phyloP scores from a whole-genome alignment of 768 basidiomycete genomes.

The Suillus sp. region DNA sequence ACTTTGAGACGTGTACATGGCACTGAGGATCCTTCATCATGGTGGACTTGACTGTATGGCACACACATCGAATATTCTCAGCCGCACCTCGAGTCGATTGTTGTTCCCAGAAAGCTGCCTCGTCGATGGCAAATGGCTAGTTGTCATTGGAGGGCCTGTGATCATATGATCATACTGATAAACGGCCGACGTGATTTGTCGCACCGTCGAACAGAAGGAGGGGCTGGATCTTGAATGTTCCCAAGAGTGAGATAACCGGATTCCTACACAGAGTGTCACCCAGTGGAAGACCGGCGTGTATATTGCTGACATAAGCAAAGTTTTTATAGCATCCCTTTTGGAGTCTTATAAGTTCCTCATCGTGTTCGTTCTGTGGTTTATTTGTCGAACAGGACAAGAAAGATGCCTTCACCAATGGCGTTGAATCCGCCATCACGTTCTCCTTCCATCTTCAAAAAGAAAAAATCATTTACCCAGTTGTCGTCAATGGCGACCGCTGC shows the following conservation, averaged over 20 bases:
- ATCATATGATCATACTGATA: neutral
- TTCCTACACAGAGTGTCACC: neutral
- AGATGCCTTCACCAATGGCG: slow-evolving; percentile 66
- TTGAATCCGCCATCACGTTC: slow-evolving; percentile 51
- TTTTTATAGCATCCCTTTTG: neutral
- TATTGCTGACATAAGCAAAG: neutral
- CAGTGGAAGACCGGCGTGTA: neutral
- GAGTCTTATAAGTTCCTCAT: slow-evolving; percentile 8
- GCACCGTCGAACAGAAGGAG: neutral
- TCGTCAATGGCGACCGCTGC: slow-evolving; percentile 53
- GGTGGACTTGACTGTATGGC: neutral
- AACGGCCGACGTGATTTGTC: neutral
- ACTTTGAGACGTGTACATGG: neutral
- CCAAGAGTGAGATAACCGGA: neutral
- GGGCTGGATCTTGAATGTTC: neutral
- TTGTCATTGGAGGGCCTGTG: neutral
- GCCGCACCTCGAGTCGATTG: neutral
- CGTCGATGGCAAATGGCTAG: neutral
- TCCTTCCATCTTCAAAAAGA: slow-evolving; percentile 65
- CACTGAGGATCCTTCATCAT: neutral
- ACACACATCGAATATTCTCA: neutral
- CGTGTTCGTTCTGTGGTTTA: slow-evolving; percentile 15
- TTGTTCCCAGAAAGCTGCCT: neutral
- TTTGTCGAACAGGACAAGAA: slow-evolving; percentile 13
- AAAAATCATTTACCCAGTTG: slow-evolving; percentile 39